phyloP scores from a whole-genome alignment of 2,329 filamentous ascomycete genomes.

The Phaeoacremonium minimum region DNA sequence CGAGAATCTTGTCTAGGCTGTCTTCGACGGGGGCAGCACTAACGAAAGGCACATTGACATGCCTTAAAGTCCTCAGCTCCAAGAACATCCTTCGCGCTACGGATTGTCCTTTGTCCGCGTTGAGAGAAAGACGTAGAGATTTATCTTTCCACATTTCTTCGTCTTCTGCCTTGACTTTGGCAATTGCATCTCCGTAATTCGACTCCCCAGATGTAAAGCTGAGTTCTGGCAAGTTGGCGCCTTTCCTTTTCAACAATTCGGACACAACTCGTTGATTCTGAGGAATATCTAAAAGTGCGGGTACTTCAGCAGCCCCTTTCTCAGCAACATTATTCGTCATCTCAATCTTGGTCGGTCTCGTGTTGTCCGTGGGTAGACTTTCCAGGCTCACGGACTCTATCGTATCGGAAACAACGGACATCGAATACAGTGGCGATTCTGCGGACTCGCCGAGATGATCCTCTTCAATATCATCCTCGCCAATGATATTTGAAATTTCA shows the following conservation, averaged over 20 bases:
- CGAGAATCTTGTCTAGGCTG: constrained; percentile 13
- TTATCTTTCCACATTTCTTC: background rate
- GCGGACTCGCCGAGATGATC: too few relatives aligned
- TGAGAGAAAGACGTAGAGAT: background rate
- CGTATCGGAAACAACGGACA: background rate
- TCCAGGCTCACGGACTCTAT: background rate
- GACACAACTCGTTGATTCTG: constrained; percentile 8
- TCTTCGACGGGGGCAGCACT: constrained; percentile 13
- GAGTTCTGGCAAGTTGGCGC: background rate
- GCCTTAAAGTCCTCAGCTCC: constrained; percentile 13
- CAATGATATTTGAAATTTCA: too few relatives aligned
- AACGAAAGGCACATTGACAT: constrained; percentile 14
- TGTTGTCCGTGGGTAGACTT: background rate
- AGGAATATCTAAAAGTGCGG: too few relatives aligned
- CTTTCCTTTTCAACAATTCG: background rate
- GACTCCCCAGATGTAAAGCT: background rate
- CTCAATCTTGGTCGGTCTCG: background rate
- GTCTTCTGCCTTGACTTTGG: constrained; percentile 1
- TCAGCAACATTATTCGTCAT: background rate
- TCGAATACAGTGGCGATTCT: too few relatives aligned
- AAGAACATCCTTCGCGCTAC: constrained; percentile 8
- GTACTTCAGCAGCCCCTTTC: background rate
- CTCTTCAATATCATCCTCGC: too few relatives aligned
- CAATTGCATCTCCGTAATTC: constrained; percentile 2
- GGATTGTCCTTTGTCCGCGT: constrained; percentile 12